These are phyloP conservation scores for Rhodotorula toruloides DNA, from an alignment of 768 basidiomycete genomes.

Conservation along the genomic window DNA sequence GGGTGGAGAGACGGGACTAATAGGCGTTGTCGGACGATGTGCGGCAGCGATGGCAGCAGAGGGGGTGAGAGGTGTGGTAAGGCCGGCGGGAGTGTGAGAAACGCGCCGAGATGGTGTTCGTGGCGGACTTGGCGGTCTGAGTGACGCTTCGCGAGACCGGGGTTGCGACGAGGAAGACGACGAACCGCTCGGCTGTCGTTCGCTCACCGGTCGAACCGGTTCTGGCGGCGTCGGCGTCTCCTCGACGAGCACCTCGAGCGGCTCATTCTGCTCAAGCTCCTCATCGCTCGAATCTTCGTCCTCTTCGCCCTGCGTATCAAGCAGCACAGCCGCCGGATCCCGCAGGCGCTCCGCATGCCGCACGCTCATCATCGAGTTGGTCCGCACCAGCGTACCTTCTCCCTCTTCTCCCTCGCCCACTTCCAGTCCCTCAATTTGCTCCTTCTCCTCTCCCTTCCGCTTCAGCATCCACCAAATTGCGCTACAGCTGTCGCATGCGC, in stretches of 20 bases:
- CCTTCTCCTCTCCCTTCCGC: constrained; percentile 66
- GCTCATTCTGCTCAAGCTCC: neutral
- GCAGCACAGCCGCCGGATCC: neutral
- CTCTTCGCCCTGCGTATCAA: neutral
- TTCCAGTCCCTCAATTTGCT: constrained; percentile 22
- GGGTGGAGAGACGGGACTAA: neutral
- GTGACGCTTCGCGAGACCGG: no score
- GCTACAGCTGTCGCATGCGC: constrained; percentile 87
- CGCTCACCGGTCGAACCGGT: neutral
- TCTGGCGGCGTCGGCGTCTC: neutral
- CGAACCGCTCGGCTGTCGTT: neutral
- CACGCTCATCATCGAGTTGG: neutral
- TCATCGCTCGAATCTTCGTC: neutral
- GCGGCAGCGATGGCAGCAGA: neutral
- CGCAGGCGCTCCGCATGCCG: neutral
- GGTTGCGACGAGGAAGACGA: neutral
- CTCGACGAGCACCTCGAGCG: neutral
- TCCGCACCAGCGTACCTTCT: neutral
- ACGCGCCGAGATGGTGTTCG: neutral
- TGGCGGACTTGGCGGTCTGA: neutral
- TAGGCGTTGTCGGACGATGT: neutral
- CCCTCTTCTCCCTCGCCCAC: neutral
- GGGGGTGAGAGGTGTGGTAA: neutral
- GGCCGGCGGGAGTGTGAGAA: neutral
- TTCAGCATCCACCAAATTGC: constrained; percentile 96